phyloP scores from a whole-genome alignment of 2,329 filamentous ascomycete genomes.

The Grosmannia huntii region DNA sequence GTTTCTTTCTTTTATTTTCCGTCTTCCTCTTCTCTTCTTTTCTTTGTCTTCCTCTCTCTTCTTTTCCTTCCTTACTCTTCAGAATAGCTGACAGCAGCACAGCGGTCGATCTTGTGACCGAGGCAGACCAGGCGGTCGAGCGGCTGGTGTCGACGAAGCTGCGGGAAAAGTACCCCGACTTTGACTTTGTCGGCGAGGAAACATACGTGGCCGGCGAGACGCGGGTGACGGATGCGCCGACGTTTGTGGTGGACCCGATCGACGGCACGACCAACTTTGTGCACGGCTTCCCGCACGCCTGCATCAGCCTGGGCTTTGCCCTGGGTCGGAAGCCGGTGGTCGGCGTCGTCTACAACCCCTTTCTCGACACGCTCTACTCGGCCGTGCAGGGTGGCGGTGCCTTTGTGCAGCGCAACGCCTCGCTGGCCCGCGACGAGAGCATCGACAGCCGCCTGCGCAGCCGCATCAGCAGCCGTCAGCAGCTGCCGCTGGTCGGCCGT shows the following conservation, averaged over 20 bases:
- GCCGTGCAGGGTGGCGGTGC: slow-evolving; percentile 57
- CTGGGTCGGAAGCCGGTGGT: slow-evolving; percentile 48
- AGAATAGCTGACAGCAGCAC: background rate
- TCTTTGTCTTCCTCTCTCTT: background rate
- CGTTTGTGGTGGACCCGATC: slow-evolving; percentile 72
- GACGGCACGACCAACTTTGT: slow-evolving; percentile 77
- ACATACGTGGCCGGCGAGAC: slow-evolving; percentile 56
- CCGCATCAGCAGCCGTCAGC: slow-evolving; percentile 9
- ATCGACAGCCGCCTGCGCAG: background rate
- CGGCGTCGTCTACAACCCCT: slow-evolving; percentile 73
- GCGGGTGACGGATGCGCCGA: slow-evolving; percentile 50
- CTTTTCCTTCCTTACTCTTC: background rate
- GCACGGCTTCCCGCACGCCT: slow-evolving; percentile 61
- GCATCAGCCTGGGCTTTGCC: slow-evolving; percentile 63
- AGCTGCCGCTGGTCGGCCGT: slow-evolving; percentile 25
- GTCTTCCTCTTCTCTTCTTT: background rate
- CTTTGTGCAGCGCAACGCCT: slow-evolving; percentile 36
- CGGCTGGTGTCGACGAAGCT: slow-evolving; percentile 44
- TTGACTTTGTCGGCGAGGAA: slow-evolving; percentile 62
- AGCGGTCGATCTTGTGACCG: slow-evolving; percentile 58
- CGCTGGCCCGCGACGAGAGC: slow-evolving; percentile 22
- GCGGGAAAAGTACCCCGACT: slow-evolving; percentile 37
- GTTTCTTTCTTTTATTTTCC: no score
- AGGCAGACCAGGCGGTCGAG: slow-evolving; percentile 54
- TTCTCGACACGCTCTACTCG: slow-evolving; percentile 54